A percentile compares a stretch with the other conserved stretches of the same genome.
These are phyloP conservation scores for Diaporthe velutina DNA, from an alignment of 2,329 filamentous ascomycete species.

Conservation along the genomic window DNA sequence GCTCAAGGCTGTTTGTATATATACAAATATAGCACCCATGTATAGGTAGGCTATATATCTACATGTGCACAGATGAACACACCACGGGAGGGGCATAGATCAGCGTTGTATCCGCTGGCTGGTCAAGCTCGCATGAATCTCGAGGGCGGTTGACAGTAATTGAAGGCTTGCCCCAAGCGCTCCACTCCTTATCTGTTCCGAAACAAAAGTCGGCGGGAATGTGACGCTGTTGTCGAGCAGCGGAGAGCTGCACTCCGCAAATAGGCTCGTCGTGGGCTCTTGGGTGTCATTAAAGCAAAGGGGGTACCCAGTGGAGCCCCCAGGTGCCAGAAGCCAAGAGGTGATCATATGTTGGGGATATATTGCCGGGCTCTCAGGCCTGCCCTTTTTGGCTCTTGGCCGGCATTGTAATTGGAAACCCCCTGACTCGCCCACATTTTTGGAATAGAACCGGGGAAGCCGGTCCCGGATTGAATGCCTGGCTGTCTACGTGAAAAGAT, in stretches of 20 bases:
- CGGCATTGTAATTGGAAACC: background rate
- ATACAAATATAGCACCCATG: background rate
- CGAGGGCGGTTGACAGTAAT: background rate
- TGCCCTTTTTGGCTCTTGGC: slow-evolving; percentile 21
- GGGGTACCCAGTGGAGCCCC: background rate
- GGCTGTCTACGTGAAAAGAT: background rate
- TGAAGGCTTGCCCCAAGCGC: slow-evolving; percentile 1
- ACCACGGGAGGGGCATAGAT: background rate
- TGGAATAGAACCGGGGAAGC: background rate
- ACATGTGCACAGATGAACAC: background rate
- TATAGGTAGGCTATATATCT: background rate
- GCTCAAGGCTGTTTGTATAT: background rate
- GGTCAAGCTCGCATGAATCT: background rate
- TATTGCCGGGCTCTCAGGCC: background rate
- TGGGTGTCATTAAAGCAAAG: slow-evolving; percentile 13
- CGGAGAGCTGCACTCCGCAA: slow-evolving; percentile 15
- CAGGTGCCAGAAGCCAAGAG: slow-evolving; percentile 14
- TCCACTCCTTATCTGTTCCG: slow-evolving; percentile 14
- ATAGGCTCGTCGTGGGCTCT: background rate
- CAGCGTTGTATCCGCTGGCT: background rate
- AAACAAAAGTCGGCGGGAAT: background rate
- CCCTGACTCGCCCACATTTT: background rate
- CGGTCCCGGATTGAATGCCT: slow-evolving; percentile 11
- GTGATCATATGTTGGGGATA: slow-evolving; percentile 7
- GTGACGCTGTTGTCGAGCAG: slow-evolving; percentile 8